Evolutionary conservation across 2,329 filamentous ascomycete genomes (phyloP).

Genomic region (Paraphaeosphaeria minitans): DNA sequence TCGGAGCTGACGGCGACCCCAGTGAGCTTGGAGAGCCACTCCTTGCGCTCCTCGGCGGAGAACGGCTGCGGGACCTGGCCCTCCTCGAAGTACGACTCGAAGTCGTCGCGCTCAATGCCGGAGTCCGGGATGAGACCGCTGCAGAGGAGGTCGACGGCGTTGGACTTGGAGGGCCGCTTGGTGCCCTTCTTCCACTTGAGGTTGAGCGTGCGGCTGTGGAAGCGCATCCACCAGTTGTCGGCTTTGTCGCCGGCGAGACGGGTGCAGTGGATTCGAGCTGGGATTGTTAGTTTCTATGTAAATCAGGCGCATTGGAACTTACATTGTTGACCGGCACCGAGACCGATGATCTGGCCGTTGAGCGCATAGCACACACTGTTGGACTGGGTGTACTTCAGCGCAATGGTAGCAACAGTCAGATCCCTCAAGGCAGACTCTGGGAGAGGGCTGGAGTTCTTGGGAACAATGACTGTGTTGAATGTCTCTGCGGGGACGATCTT

Average conservation of each 20-base stretch:
- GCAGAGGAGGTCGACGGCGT: conserved; percentile 94
- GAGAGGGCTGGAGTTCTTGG: conserved; percentile 75
- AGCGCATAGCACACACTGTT: conserved; percentile 98
- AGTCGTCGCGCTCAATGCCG: conserved; percentile 82
- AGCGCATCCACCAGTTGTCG: conserved; percentile 99
- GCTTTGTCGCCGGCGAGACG: conserved; percentile 96
- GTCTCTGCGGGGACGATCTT: conserved; percentile 79
- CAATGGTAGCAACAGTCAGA: conserved; percentile 92
- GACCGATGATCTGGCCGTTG: conserved; percentile 90
- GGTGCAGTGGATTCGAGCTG: conserved; percentile 92
- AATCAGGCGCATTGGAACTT: conserved; percentile 16
- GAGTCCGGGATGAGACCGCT: conserved; percentile 85
- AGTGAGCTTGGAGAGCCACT: conserved; percentile 81
- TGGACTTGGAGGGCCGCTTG: conserved; percentile 97
- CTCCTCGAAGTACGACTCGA: conserved; percentile 88
- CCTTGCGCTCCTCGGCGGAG: conserved; percentile 79
- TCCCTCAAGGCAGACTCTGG: conserved; percentile 85
- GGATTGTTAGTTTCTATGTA: not conserved
- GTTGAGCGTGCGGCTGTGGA: conserved; percentile 84
- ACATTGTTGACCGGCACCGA: conserved; percentile 93
- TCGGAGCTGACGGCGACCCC: conserved; percentile 90
- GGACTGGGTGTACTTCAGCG: conserved; percentile 95
- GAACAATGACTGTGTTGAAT: conserved; percentile 84
- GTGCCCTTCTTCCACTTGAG: conserved; percentile 98
- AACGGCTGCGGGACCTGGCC: conserved; percentile 74